Evolutionary conservation across 345 rosid species (phyloP).

Genomic region (Salix exigua): DNA sequence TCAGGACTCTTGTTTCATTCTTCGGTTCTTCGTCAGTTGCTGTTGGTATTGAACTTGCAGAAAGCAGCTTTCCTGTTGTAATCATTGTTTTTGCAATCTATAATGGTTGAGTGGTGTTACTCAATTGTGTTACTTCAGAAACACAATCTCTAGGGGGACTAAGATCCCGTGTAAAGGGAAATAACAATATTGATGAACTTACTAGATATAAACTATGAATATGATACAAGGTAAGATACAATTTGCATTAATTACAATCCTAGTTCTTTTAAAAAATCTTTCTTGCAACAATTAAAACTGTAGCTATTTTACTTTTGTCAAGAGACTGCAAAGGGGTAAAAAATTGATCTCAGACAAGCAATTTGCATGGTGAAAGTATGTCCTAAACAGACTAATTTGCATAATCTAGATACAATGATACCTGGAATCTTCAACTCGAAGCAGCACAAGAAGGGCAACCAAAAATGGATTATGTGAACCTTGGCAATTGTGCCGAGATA

Average conservation of each 20-base stretch:
- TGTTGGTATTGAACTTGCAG: conserved; percentile 40
- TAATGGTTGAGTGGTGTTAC: background rate
- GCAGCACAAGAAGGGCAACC: background rate
- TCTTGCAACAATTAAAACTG: background rate
- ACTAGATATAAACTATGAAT: background rate
- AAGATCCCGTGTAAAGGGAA: background rate
- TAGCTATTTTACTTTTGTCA: background rate
- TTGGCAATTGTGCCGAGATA: background rate
- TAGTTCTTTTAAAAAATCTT: background rate
- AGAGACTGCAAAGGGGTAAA: background rate
- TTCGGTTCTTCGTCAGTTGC: conserved; percentile 37
- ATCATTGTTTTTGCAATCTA: conserved; percentile 86
- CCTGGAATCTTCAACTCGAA: background rate
- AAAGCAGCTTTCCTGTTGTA: conserved; percentile 54
- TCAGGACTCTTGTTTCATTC: conserved; percentile 51
- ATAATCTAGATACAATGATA: background rate
- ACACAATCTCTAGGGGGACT: background rate
- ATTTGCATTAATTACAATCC: background rate
- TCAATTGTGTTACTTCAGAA: background rate
- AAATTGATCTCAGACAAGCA: background rate
- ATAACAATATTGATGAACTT: background rate
- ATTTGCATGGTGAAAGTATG: background rate
- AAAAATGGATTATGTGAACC: background rate
- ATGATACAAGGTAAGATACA: background rate
- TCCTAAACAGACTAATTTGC: background rate